phyloP scores from a whole-genome alignment of 176 grass and related monocot species.

The Chloris gayana region DNA sequence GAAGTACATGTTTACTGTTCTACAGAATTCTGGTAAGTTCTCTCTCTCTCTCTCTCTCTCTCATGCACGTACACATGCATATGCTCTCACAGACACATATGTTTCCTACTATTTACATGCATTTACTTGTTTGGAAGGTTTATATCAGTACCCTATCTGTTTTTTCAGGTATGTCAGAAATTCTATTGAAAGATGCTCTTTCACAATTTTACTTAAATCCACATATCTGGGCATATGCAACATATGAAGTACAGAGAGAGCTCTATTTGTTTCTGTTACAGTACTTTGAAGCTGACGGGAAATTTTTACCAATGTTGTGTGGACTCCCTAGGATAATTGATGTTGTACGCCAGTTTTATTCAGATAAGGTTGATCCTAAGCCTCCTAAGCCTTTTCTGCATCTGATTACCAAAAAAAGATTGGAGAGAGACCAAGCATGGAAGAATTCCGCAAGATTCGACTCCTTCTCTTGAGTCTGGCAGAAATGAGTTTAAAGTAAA shows the following conservation, averaged over 20 bases:
- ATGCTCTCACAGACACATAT: not conserved
- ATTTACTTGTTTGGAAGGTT: conserved; percentile 45
- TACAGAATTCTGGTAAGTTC: conserved; percentile 66
- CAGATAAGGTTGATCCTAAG: conserved; percentile 66
- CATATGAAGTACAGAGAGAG: conserved; percentile 88
- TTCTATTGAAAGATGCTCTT: conserved; percentile 85
- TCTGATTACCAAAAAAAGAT: conserved; percentile 63
- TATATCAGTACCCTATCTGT: conserved; percentile 37
- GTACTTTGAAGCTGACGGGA: conserved; percentile 84
- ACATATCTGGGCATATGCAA: conserved; percentile 84
- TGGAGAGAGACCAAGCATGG: conserved; percentile 69
- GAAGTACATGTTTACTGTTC: conserved; percentile 86
- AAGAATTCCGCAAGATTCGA: conserved; percentile 86
- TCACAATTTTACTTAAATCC: conserved; percentile 89
- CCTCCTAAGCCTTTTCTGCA: conserved; percentile 68
- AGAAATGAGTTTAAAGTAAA: conserved; percentile 93
- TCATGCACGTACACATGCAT: not conserved
- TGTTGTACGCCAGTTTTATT: conserved; percentile 75
- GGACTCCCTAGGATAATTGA: conserved; percentile 81
- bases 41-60: conserved; percentile 1
- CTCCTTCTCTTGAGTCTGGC: conserved; percentile 91
- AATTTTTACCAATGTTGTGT: conserved; percentile 70
- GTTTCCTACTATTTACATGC: not conserved
- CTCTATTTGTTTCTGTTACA: conserved; percentile 85
- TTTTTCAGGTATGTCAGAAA: conserved; percentile 80